Conservation (phyloP, 2,329 filamentous ascomycete genomes). For the Nannizziopsis arthrosporioides region DNA sequence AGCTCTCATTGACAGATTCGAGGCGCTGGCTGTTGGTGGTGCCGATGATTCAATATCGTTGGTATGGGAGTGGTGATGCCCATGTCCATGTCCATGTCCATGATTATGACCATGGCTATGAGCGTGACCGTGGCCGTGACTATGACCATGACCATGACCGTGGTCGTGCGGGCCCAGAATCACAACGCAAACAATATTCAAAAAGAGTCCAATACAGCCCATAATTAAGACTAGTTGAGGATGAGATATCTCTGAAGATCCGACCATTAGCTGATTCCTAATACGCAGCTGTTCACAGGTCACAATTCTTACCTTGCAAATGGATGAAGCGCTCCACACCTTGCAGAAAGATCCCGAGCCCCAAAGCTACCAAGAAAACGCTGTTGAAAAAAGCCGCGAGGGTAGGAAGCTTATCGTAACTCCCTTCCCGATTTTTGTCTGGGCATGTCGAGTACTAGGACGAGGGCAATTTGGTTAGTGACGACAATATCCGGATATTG, state of each 20-base stretch:
- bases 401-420: slow-evolving; percentile 8
- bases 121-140: slow-evolving; percentile 9
- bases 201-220: slow-evolving; percentile 52
- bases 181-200: slow-evolving; percentile 56
- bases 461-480: not conserved
- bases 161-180: slow-evolving; percentile 50
- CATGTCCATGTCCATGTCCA: not conserved
- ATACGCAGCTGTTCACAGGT: too few species aligned
- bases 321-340: slow-evolving; percentile 58
- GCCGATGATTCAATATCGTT: not conserved
- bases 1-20: slow-evolving; percentile 13
- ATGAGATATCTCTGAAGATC: slow-evolving; percentile 46
- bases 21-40: not conserved
- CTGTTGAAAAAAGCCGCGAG: slow-evolving; percentile 58
- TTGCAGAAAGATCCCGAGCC: slow-evolving; percentile 61
- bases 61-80: not conserved
- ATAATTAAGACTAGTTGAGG: slow-evolving; percentile 58
- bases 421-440: not conserved
- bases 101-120: not conserved
- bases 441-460: slow-evolving; percentile 5
- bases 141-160: slow-evolving; percentile 20
- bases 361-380: slow-evolving; percentile 59
- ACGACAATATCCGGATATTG: not conserved
- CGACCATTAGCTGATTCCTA: not conserved
- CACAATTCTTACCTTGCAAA: slow-evolving; percentile 37